phyloP scores from a whole-genome alignment of 202 grass and related monocot genomes.

The Hordeum pubiflorum region DNA sequence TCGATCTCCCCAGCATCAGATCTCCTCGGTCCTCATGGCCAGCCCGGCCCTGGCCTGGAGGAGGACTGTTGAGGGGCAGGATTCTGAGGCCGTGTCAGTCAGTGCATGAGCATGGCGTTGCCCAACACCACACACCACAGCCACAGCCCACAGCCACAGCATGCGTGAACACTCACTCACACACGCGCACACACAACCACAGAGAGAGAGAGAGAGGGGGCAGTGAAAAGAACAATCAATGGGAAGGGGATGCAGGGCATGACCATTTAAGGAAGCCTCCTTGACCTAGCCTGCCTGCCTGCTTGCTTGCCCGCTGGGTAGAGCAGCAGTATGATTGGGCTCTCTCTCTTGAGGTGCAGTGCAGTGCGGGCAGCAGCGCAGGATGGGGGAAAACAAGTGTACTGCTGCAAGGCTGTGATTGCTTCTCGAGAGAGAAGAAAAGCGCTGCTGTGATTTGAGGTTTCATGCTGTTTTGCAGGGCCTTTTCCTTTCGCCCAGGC shows the following conservation, averaged over 20 bases:
- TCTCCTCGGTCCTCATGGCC: neutral
- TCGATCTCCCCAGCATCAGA: neutral
- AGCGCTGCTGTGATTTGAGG: conserved; percentile 43
- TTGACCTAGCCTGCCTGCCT: conserved; percentile 18
- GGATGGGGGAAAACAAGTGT: neutral
- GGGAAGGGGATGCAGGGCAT: conserved; percentile 30
- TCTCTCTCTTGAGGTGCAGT: neutral
- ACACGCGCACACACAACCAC: neutral
- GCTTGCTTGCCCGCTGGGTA: conserved; percentile 15
- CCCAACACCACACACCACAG: conserved; percentile 29
- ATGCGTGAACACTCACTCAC: neutral
- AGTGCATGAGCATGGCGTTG: neutral
- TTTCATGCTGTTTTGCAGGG: conserved; percentile 33
- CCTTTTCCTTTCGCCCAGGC: conserved; percentile 20
- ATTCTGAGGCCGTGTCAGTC: conserved; percentile 23
- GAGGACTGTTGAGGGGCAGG: conserved; percentile 59
- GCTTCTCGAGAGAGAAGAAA: neutral
- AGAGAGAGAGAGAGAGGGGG: neutral
- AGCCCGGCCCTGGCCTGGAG: neutral
- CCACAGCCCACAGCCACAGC: neutral
- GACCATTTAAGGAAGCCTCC: conserved; percentile 62
- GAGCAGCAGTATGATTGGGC: conserved; percentile 9
- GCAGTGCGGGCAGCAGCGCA: neutral
- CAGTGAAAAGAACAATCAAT: conserved; percentile 57
- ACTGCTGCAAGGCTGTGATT: conserved; percentile 9